Base-by-base conservation (phyloP, 2,329 filamentous ascomycete genomes). In the Ophiostoma himal-ulmi region DNA sequence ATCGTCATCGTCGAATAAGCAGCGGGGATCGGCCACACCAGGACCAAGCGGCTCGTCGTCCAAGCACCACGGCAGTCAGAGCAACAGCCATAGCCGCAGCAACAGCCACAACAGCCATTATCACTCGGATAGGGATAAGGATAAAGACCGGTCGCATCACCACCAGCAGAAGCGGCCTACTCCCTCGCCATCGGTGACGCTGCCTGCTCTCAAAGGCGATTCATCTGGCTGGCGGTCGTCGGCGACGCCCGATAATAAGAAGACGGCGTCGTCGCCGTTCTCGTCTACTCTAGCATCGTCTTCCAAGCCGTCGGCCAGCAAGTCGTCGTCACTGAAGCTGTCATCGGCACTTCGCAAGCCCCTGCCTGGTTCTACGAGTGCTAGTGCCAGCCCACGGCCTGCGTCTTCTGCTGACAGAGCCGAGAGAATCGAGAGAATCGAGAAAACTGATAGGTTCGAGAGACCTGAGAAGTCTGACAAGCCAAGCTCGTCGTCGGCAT, bases 271-370 rank as follows among this genome's bases (percentile, higher is more conserved):
- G 30, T 67, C 65, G 39, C 39, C 65, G 37, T 67, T 48, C 7
- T 67, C 65, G 11, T 67, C 65, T 11, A 37, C 68, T 20, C 66
- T 54, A 13, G 48, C 41, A 7, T 64, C 70, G 41, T 54, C 62
- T 11, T 68, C 65, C 14, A 62, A 62, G 36, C 36, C 67, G 26
- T 10, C 52, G n/a, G 52, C 14, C 22, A 22, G 8, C 52, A 57
- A 26, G 52, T 57, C 52, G 52, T 62, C 57, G 26, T 62, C 57
- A 6, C 22, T 26, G 5, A 62, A 62, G 26, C 26, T 62, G 57
- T 62, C 57, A 10, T 69, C 68, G 17, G 64, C 70, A 4, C 57
- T 69, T 6, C 72, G 74, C 0, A 75, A 73, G 70, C 73, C 73
- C 14, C 68, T 75, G 68, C 74, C 74, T 0, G 70, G 71, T 3